Percentiles rank a stretch among this genome's conserved stretches.
Evolutionary conservation across 108 stramenopile species (phyloP).

Genomic region (Nitzschia palea): DNA sequence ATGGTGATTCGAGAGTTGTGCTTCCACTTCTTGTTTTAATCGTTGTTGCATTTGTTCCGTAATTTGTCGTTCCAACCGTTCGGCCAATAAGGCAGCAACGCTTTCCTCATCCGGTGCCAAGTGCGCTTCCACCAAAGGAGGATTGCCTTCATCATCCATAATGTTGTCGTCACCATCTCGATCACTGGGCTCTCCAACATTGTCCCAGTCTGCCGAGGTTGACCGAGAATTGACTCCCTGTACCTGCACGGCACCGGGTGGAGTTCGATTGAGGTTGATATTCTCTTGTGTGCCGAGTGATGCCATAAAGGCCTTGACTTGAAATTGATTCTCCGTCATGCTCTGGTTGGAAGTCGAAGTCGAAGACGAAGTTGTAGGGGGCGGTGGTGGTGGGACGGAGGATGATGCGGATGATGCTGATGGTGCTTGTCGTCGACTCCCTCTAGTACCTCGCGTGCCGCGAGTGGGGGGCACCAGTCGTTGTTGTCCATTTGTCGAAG

Average conservation of each 20-base stretch:
- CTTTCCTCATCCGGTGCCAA: slow-evolving; percentile 13
- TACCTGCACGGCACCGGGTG: slow-evolving; percentile 6
- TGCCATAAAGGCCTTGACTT: slow-evolving; percentile 3
- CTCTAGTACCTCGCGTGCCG: neutral
- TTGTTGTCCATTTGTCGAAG: neutral
- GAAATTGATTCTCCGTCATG: slow-evolving; percentile 8
- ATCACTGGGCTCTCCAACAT: neutral
- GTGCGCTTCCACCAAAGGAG: slow-evolving; percentile 12
- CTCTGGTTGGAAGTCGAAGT: neutral
- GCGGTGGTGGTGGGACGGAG: neutral
- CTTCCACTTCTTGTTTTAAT: slow-evolving; percentile 18
- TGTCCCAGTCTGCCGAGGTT: slow-evolving; percentile 4
- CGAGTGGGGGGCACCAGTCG: no score
- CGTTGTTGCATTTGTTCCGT: slow-evolving; percentile 9
- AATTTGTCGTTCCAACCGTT: slow-evolving; percentile 11
- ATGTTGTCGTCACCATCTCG: neutral
- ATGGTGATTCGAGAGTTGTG: neutral
- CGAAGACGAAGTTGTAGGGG: neutral
- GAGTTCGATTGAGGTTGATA: neutral
- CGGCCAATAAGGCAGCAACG: slow-evolving; percentile 5
- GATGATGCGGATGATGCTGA: neutral
- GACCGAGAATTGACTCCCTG: neutral
- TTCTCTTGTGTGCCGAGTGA: neutral
- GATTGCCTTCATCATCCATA: neutral
- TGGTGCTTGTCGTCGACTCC: neutral